Percentiles rank a stretch among this genome's conserved stretches.
These are phyloP conservation scores for Pinus taeda DNA, from an alignment of 75 land plant genomes.

Conservation along the genomic window DNA sequence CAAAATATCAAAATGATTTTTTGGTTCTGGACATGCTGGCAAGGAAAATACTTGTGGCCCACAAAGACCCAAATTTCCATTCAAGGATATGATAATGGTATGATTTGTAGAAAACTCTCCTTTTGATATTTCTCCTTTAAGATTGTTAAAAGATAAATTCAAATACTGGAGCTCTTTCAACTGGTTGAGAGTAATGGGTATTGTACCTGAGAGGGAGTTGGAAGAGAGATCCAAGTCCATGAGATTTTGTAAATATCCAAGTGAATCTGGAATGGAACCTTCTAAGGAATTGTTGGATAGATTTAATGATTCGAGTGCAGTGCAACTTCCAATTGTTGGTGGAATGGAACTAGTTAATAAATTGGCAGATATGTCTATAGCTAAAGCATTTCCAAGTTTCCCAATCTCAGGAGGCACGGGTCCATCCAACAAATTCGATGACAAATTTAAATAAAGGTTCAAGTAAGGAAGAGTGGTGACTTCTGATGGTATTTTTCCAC, in stretches of 20 bases:
- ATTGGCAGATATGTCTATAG: conserved; percentile 25
- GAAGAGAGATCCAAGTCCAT: conserved; percentile 17
- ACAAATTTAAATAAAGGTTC: background rate
- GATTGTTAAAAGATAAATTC: conserved; percentile 29
- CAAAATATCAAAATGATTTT: conserved; percentile 3
- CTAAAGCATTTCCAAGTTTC: conserved; percentile 6
- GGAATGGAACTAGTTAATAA: conserved; percentile 32
- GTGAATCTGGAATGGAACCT: conserved; percentile 23
- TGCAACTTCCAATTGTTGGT: conserved; percentile 1
- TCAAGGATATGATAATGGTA: background rate
- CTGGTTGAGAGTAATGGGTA: conserved; percentile 16
- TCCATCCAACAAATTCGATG: conserved; percentile 15
- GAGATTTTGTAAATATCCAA: conserved; percentile 12
- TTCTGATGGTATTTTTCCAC: conserved; percentile 1
- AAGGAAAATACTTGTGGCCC: background rate
- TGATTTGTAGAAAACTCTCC: conserved; percentile 15
- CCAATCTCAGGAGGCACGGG: conserved; percentile 35
- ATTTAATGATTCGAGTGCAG: conserved; percentile 11
- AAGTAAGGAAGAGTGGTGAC: background rate
- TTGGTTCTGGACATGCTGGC: background rate
- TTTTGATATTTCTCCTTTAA: conserved; percentile 22
- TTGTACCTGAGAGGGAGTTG: conserved; percentile 22
- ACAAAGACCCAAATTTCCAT: conserved; percentile 10
- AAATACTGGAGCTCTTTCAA: conserved; percentile 14
- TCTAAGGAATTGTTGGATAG: conserved; percentile 28